Evolutionary conservation across 768 basidiomycete genomes (phyloP), one percentile per base, ranked within the genome.

Genomic region (Boletus eberwhitei): DNA sequence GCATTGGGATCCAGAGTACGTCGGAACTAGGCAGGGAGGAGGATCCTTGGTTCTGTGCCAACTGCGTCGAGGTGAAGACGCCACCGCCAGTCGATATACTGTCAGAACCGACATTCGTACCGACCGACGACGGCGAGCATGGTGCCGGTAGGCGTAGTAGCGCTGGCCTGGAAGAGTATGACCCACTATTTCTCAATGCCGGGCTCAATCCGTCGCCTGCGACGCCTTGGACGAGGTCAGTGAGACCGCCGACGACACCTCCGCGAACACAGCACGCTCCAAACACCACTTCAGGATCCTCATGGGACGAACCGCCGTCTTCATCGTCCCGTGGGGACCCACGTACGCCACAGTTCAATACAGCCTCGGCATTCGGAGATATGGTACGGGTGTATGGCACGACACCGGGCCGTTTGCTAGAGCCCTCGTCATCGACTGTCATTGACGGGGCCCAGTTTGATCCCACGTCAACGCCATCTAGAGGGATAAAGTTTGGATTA

Each of bases 401-500:
- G 26, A 75, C 75, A 8, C 77, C 79, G 21, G 62, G 74, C 34
- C 63, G 71, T 31, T 71, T 69, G 31, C 66, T 71, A 45, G 77
- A 78, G 38, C 45, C 56, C 5, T 39, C 44, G 26, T 44, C 54
- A 36, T 51, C 55, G 17, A 69, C 59, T 45, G 35, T 53, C 5
- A 69, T 70, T 21, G 82, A 85, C 17, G 83, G 83, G 39, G 73
- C 77, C 6, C 80, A 84, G 1, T 92, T 90, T 63, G 88, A 92
- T 67, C 88, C 88, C 6, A 83, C 84, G 24, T 86, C 87, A 19
- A 90, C 89, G 9, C 89, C 89, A 4, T 90, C 89, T n/a, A 76
- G 89, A 41, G 87, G 88, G 5, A 83, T 89, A 60, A 82, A 75
- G 62, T 83, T 88, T 60, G 76, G 76, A 40, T 64, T 70, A 16